These are phyloP conservation scores for Crithidia fasciculata DNA, from an alignment of 208 protist genomes.

Conservation along the genomic window DNA sequence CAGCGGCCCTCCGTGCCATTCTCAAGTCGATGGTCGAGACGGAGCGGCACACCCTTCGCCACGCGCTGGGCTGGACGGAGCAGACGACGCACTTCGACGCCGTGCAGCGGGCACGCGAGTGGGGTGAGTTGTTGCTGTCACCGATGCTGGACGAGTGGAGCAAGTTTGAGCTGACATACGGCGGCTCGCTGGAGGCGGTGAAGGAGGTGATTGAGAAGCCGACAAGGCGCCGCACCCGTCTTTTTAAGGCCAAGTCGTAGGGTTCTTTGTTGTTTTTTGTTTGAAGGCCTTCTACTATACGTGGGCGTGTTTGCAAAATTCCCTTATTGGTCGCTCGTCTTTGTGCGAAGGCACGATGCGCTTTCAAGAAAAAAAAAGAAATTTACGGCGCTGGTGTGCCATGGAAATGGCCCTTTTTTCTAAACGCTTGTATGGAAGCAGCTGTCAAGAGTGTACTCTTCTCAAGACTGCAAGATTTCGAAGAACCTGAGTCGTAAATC, in stretches of 20 bases:
- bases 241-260: slow-evolving; percentile 53
- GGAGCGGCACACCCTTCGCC: slow-evolving; percentile 46
- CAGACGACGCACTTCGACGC: slow-evolving; percentile 59
- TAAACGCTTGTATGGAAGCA: too few relatives aligned
- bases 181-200: slow-evolving; percentile 56
- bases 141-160: slow-evolving; percentile 74
- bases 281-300: background rate
- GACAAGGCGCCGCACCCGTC: slow-evolving; percentile 65
- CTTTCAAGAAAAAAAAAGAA: too few relatives aligned
- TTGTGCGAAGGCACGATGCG: too few relatives aligned
- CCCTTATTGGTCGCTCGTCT: background rate
- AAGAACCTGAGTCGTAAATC: too few relatives aligned
- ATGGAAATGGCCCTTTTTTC: too few relatives aligned
- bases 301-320: background rate
- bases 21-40: slow-evolving; percentile 64
- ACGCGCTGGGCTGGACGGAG: slow-evolving; percentile 43
- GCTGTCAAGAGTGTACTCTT: too few relatives aligned
- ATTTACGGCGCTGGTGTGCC: too few relatives aligned
- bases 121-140: slow-evolving; percentile 65
- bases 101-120: slow-evolving; percentile 52
- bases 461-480: too few relatives aligned
- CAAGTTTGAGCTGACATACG: slow-evolving; percentile 74
- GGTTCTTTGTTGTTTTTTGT: background rate
- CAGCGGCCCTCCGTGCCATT: slow-evolving; percentile 40
- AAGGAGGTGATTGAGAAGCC: slow-evolving; percentile 45